These are phyloP conservation scores for Alternaria triticina DNA, from an alignment of 2,329 filamentous ascomycete species.

Conservation along the genomic window DNA sequence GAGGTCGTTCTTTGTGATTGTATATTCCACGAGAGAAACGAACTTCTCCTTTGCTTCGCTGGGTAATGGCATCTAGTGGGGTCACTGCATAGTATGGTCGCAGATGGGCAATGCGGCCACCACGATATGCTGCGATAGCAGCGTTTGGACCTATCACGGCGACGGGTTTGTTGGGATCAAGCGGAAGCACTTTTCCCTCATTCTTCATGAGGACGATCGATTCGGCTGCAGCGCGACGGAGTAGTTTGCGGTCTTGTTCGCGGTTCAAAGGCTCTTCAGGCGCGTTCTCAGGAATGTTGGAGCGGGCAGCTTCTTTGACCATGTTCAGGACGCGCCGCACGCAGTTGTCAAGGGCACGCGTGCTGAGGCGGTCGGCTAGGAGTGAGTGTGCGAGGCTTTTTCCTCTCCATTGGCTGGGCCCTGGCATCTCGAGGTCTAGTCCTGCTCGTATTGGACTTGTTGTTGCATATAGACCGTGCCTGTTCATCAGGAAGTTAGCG, in stretches of 20 bases:
- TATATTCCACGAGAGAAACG: neutral
- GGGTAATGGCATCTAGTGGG: neutral
- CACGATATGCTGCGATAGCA: neutral
- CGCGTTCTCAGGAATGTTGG: neutral
- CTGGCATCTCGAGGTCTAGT: conserved; percentile 37
- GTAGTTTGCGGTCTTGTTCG: conserved; percentile 42
- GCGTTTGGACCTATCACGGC: conserved; percentile 1
- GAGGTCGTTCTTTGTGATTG: neutral
- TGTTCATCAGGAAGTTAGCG: neutral
- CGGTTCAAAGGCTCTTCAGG: conserved; percentile 52
- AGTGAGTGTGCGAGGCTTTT: neutral
- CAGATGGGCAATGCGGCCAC: neutral
- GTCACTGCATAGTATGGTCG: neutral
- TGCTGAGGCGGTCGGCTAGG: neutral
- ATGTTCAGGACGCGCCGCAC: conserved; percentile 27
- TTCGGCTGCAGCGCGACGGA: conserved; percentile 21
- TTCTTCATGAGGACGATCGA: neutral
- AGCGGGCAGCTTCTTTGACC: neutral
- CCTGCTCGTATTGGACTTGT: conserved; percentile 24
- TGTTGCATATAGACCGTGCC: conserved; percentile 18
- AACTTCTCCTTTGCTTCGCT: neutral
- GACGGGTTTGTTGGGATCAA: neutral
- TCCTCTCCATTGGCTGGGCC: conserved; percentile 16
- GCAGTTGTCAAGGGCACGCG: conserved; percentile 42
- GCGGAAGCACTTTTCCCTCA: neutral